Evolutionary conservation across 768 basidiomycete species (phyloP), one percentile per base, ranked within the genome.

Genomic region (Termitomyces sp.): DNA sequence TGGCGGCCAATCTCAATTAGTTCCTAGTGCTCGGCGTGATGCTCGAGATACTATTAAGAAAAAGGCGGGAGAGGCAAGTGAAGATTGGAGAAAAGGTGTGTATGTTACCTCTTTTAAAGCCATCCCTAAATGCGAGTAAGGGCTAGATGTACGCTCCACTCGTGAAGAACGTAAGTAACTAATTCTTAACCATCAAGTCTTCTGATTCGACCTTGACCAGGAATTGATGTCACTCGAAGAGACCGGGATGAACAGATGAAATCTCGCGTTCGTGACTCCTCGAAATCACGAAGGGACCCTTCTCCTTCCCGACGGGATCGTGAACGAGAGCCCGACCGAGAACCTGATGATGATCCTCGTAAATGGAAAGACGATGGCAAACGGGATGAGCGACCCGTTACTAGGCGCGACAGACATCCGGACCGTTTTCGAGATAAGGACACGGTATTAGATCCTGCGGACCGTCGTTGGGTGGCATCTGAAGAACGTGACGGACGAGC

Each of bases 81-180:
- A 92, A 62, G 91, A 94, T 64, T 94, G 91, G 91, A 80, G 91
- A 66, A 80, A 88, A 82, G 88, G 91, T 90, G 62, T 59, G 78
- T 69, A 29, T 50, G 61, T 55, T 49, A 20, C 44, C 62, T 57
- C 57, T 40, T 47, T 23, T 50, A 18, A 23, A 38, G 38, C 12
- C 22, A 36, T 57, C 33, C 50, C 48, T 58, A 61, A 58, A 44
- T 47, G 16, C 38, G 38, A 33, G 52, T 56, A 55, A 83, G 80
- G 74, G 58, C 67, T 75, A 50, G 82, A 85, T 59, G 71, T 76
- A 50, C 78, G 86, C 52, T 66, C 76, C 54, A 68, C 70, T 56
- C 79, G 84, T 54, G 84, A 86, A 52, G 89, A 89, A 52, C 76
- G 89, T 89, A 65, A 74, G 74, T 66, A 27, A 31, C 12, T 48